Evolutionary conservation across 2,329 filamentous ascomycete genomes (phyloP).

Genomic region (Colletotrichum sp.): DNA sequence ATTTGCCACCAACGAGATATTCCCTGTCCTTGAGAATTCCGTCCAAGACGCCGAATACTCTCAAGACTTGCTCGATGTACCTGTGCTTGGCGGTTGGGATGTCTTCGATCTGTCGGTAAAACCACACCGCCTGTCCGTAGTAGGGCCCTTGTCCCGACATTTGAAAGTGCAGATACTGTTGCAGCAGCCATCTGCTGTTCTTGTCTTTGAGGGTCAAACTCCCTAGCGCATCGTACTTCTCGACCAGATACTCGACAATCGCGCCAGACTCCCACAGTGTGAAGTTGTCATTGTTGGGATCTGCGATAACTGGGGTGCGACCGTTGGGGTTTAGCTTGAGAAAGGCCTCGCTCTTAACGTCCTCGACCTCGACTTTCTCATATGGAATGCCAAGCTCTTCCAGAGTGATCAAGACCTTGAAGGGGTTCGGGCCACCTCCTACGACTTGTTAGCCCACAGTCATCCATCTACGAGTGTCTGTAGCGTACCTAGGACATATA

Average conservation of each 20-base stretch:
- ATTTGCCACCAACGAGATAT: slow-evolving; percentile 37
- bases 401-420: slow-evolving; percentile 35
- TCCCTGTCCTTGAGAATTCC: slow-evolving; percentile 35
- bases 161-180: slow-evolving; percentile 44
- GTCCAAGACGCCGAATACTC: slow-evolving; percentile 33
- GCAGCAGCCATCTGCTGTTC: slow-evolving; percentile 20
- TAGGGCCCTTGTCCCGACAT: slow-evolving; percentile 49
- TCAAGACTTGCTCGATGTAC: slow-evolving; percentile 31
- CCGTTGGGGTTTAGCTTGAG: slow-evolving; percentile 37
- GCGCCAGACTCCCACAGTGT: slow-evolving; percentile 30
- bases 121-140: slow-evolving; percentile 45
- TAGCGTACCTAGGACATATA: not conserved
- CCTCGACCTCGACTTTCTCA: slow-evolving; percentile 26
- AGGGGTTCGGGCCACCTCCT: slow-evolving; percentile 30
- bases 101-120: slow-evolving; percentile 31
- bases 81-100: slow-evolving; percentile 32
- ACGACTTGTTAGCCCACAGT: not conserved
- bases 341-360: slow-evolving; percentile 28
- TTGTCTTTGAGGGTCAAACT: slow-evolving; percentile 4
- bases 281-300: slow-evolving; percentile 35
- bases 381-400: slow-evolving; percentile 41
- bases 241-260: slow-evolving; percentile 33
- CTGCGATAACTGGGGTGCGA: slow-evolving; percentile 34
- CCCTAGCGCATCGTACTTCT: slow-evolving; percentile 30
- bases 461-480: not conserved